Conservation (phyloP, 179 eudicot species). For the Gypsophila paniculata region DNA sequence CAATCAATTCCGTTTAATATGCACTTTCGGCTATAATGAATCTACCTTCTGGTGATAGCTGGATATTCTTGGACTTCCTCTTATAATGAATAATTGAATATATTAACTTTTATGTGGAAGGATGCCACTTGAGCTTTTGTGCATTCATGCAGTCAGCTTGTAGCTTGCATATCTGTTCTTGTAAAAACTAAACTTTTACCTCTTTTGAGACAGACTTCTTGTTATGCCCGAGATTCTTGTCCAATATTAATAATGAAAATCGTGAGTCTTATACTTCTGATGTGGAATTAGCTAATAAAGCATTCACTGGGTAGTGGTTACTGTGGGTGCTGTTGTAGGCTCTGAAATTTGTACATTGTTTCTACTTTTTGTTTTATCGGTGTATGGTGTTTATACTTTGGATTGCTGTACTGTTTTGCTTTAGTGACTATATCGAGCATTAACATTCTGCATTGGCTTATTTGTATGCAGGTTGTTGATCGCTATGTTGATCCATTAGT, state of each 20-base stretch:
- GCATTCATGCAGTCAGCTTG: not conserved
- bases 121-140: not conserved
- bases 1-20: too few species aligned
- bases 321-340: not conserved
- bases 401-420: not conserved
- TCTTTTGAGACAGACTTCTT: not conserved
- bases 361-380: not conserved
- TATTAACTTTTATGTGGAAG: not conserved
- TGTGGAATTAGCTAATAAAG: constrained; percentile 2
- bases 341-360: not conserved
- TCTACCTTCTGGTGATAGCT: constrained; percentile 7
- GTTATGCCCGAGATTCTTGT: too few species aligned
- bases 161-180: not conserved
- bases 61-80: not conserved
- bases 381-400: not conserved
- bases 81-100: not conserved
- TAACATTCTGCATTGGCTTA: not conserved
- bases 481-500: constrained; percentile 96
- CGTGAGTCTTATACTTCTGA: not conserved
- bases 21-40: not conserved
- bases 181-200: not conserved
- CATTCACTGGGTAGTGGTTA: not conserved
- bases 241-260: too few species aligned
- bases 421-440: constrained; percentile 32
- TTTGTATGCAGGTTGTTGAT: constrained; percentile 69